phyloP scores from a whole-genome alignment of 257 asterid genomes.

The Nicotiana undulata region DNA sequence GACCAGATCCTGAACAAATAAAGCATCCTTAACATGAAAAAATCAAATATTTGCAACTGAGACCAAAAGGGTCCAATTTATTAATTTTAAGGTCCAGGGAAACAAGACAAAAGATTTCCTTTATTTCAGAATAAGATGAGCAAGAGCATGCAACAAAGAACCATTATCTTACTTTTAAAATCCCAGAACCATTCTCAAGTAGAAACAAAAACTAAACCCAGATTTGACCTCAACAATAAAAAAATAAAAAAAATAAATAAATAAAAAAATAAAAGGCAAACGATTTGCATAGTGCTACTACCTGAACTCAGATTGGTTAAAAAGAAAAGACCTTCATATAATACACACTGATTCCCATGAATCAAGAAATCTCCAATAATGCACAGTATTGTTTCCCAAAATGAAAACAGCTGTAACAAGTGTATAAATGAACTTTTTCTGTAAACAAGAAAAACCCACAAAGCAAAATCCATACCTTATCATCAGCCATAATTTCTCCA shows the following conservation, averaged over 20 bases:
- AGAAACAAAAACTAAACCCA: neutral
- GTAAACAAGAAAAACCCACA: neutral
- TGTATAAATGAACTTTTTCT: neutral
- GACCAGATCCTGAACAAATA: neutral
- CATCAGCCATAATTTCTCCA: constrained; percentile 34
- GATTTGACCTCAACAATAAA: neutral
- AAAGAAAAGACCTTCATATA: neutral
- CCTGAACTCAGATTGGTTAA: neutral
- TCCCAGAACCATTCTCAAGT: neutral
- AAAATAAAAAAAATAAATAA: neutral
- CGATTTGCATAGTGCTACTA: neutral
- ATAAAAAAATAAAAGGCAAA: neutral
- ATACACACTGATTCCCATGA: neutral
- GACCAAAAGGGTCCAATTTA: neutral
- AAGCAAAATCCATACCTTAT: constrained; percentile 28
- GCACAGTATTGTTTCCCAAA: neutral
- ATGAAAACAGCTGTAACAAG: neutral
- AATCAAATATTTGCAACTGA: neutral
- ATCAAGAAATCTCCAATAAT: neutral
- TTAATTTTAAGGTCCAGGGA: neutral
- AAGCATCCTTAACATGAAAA: neutral
- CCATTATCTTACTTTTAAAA: neutral
- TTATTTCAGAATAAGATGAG: neutral
- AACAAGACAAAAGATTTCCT: neutral
- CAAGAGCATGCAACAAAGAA: neutral